Percentiles rank a stretch among this genome's conserved stretches.
Conservation (phyloP, 2,329 filamentous ascomycete genomes). For the Corniculantispora saksenae region DNA sequence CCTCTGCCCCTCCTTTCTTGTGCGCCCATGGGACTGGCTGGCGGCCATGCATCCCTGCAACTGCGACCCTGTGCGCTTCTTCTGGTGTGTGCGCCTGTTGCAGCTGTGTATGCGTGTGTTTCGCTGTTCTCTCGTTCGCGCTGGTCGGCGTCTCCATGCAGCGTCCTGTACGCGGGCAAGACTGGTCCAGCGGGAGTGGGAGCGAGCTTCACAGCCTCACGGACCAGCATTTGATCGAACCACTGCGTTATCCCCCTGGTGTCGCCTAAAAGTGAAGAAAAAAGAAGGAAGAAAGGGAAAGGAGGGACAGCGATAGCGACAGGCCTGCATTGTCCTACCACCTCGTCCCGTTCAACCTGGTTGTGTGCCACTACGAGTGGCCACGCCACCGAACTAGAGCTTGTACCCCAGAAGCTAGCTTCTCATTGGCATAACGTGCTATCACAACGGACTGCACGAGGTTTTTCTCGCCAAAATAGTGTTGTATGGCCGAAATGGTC, state of each 20-base stretch:
- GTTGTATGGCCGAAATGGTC: conserved; percentile 6
- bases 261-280: not conserved
- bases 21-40: not conserved
- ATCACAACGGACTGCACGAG: not conserved
- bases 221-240: conserved; percentile 16
- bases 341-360: conserved; percentile 1
- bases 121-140: conserved; percentile 8
- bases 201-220: not conserved
- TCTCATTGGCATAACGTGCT: conserved; percentile 4
- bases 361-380: conserved; percentile 3
- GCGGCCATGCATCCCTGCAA: not conserved
- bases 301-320: not conserved
- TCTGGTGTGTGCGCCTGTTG: conserved; percentile 10
- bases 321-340: not conserved
- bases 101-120: not conserved
- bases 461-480: conserved; percentile 6
- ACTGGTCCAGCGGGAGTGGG: not conserved
- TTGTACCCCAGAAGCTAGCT: not conserved
- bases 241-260: not conserved
- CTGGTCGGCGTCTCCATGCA: conserved; percentile 8
- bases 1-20: not conserved
- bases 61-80: conserved; percentile 8
- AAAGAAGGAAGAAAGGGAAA: not conserved
- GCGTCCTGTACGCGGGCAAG: not conserved
- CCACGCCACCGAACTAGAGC: not conserved